A percentile compares a stretch with the other conserved stretches of the same genome.
These are phyloP conservation scores for Rhodotorula glutinis DNA, from an alignment of 1,284 basidiomycete species.

Conservation along the genomic window DNA sequence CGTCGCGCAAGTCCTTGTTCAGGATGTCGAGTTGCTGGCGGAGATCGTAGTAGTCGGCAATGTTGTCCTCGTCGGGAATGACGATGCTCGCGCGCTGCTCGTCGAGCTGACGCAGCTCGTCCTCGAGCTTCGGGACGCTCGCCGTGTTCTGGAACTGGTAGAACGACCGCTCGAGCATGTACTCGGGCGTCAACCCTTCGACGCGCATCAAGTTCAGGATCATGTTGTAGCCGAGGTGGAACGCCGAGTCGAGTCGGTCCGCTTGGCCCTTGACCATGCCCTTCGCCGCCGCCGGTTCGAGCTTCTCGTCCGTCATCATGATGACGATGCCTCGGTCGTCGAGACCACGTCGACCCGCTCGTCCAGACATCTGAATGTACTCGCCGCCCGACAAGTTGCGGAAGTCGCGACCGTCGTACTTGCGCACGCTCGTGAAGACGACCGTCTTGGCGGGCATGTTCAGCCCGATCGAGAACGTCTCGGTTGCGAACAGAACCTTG, in stretches of 20 bases:
- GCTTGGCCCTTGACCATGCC: constrained; percentile 98
- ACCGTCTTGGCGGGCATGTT: constrained; percentile 99
- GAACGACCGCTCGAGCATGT: constrained; percentile 96
- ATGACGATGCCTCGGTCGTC: constrained; percentile 99
- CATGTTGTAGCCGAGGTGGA: constrained; percentile 99
- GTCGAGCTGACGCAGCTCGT: constrained; percentile 75
- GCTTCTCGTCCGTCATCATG: constrained; percentile 99
- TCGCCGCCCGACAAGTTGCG: constrained; percentile 80
- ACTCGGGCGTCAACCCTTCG: constrained; percentile 97
- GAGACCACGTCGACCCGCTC: constrained; percentile 92
- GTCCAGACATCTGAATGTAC: constrained; percentile 99
- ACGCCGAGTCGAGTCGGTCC: constrained; percentile 94
- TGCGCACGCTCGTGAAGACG: constrained; percentile 91
- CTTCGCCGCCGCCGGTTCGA: constrained; percentile 89
- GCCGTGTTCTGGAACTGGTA: constrained; percentile 96
- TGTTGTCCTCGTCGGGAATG: constrained; percentile 76
- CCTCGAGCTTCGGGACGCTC: constrained; percentile 80
- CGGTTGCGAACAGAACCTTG: constrained; percentile 97
- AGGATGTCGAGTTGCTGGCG: constrained; percentile 88
- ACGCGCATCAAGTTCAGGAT: constrained; percentile 97
- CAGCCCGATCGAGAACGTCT: constrained; percentile 98
- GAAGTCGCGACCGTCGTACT: constrained; percentile 95
- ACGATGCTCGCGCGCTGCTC: constrained; percentile 62
- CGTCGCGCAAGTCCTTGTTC: constrained; percentile 76
- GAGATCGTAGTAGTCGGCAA: constrained; percentile 87